Conservation (phyloP, 805 yeast species). For the Zygosaccharomyces kombuchaensis region DNA sequence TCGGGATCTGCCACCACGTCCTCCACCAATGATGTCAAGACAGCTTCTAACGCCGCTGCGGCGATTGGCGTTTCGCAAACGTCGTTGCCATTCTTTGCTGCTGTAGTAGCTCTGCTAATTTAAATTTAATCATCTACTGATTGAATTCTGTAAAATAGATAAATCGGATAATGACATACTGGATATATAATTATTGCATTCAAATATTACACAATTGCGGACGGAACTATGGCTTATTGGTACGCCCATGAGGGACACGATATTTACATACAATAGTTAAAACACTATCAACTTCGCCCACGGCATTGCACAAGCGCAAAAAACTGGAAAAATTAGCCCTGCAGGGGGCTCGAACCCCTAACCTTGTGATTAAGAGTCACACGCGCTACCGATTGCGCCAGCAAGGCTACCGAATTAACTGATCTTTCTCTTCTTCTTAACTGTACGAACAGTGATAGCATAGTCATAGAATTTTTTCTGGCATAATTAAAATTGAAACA, state of each 20-base stretch:
- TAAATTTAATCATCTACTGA: not conserved
- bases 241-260: no score
- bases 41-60: constrained; percentile 1
- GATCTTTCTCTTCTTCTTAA: no score
- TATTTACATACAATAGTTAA: not conserved
- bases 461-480: not conserved
- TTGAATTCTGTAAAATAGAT: constrained; percentile 3
- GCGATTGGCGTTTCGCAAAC: not conserved
- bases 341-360: constrained; percentile 25
- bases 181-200: constrained; percentile 1
- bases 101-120: not conserved
- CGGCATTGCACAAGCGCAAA: no score
- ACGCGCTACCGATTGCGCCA: constrained; percentile 25
- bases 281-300: not conserved
- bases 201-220: not conserved
- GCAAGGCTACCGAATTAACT: constrained; percentile 12
- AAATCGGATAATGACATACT: not conserved
- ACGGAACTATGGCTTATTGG: no score
- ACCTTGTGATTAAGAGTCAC: constrained; percentile 23
- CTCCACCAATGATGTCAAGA: constrained; percentile 1
- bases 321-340: constrained; percentile 16
- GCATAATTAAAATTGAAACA: no score
- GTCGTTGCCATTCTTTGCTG: constrained; percentile 3
- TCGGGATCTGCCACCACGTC: constrained; percentile 5
- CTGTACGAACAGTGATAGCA: not conserved